Evolutionary conservation across 345 rosid genomes (phyloP), one percentile per base, ranked within the genome.

Genomic region (Salix caprea): DNA sequence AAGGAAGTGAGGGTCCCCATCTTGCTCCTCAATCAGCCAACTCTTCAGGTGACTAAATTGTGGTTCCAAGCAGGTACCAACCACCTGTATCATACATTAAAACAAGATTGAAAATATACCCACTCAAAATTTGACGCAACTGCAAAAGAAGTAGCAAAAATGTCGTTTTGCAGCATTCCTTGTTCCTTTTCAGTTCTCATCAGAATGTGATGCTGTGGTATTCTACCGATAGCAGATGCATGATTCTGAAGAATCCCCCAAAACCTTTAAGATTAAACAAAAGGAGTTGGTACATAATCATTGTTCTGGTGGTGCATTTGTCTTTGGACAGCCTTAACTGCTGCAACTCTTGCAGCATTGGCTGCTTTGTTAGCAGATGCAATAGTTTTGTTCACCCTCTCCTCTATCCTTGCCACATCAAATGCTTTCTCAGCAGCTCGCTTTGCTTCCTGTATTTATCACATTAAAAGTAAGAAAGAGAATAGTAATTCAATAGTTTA

Each of bases 321-420:
- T n/a, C 83, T 87, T 73, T 93, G 97, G 64, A 90, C 93, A 68
- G 92, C 92, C 79, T 90, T 90, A 11, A 91, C 88, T 12, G 97
- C 89, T 37, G 93, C 92, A 52, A 93, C 96, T 84, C 97, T 87
- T 23, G 97, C 96, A 46, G 96, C 91, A 80, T 87, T 93, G 37
- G 97, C 98, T 12, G 98, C 90, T 83, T 85, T 90, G 71, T 91
- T 94, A 58, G 97, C 95, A 0, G 86, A 87, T 69, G 86, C 83
- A 67, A 91, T 80, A 23, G 88, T 88, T 85, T 79, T 91, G 75
- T 88, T 89, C 75, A 91, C 92, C 73, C 91, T 88, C 71, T 88
- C 92, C 12, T 94, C 95, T 52, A 88, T 84, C 83, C 75, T 87
- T 76, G 82, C 87, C 36, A 84, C 73, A 23, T 83, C 83, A 66